phyloP scores from a whole-genome alignment of 495 filamentous ascomycete genomes.

The Amorphotheca resinae region DNA sequence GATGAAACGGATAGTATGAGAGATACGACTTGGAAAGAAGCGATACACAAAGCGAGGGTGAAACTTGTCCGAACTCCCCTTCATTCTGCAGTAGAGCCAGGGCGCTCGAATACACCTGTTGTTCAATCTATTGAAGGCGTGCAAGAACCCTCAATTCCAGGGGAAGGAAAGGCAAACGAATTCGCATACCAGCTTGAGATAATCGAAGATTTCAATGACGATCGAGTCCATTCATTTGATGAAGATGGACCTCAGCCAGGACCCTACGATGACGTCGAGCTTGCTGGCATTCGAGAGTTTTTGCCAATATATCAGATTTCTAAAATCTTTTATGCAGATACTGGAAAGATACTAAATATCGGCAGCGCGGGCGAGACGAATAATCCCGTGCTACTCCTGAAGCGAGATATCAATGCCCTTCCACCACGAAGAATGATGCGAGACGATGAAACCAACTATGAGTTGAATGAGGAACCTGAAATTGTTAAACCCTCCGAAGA shows the following conservation, averaged over 20 bases:
- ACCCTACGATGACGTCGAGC: constrained; percentile 53
- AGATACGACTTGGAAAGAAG: constrained; percentile 86
- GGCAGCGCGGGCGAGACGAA: constrained; percentile 59
- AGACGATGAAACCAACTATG: constrained; percentile 5
- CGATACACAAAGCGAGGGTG: constrained; percentile 85
- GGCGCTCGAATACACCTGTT: not conserved
- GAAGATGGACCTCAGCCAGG: constrained; percentile 46
- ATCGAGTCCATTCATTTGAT: constrained; percentile 72
- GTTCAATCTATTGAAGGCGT: constrained; percentile 4
- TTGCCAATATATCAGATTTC: constrained; percentile 85
- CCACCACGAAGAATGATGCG: constrained; percentile 35
- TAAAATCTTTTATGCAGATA: constrained; percentile 96
- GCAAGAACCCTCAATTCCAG: constrained; percentile 5
- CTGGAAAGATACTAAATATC: constrained; percentile 88
- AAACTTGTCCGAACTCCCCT: constrained; percentile 39
- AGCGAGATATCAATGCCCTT: constrained; percentile 65
- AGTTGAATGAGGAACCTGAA: constrained; percentile 13
- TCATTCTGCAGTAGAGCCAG: not conserved
- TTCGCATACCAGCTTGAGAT: constrained; percentile 84
- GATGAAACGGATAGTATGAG: constrained; percentile 34
- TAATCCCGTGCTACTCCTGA: constrained; percentile 77
- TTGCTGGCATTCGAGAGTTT: constrained; percentile 70
- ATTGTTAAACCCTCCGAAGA: not conserved
- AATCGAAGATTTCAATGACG: constrained; percentile 89
- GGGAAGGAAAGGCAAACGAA: constrained; percentile 35